Percentiles rank a stretch among this genome's conserved stretches.
These are phyloP conservation scores for Diplosphaera chodatii DNA, from an alignment of 139 green algal species.

Conservation along the genomic window DNA sequence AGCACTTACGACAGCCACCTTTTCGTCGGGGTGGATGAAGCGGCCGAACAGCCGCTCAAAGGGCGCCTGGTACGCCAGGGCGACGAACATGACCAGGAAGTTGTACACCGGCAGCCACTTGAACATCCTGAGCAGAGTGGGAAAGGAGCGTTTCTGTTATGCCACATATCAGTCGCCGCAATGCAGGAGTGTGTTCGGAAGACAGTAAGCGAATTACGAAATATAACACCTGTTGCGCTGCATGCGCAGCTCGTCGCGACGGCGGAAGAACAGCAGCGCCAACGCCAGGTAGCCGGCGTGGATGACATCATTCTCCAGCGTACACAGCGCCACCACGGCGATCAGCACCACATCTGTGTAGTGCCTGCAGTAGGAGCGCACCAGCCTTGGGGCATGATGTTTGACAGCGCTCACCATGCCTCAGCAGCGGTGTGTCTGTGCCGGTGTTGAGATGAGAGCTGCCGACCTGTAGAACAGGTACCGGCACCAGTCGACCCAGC, in stretches of 20 bases:
- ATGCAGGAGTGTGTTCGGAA: no score
- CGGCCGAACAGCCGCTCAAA: conserved; percentile 13
- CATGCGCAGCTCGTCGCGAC: conserved; percentile 30
- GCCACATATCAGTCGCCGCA: no score
- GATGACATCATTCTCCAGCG: conserved; percentile 67
- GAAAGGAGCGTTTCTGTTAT: no score
- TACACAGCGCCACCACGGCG: conserved; percentile 46
- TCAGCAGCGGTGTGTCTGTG: no score
- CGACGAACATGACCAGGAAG: conserved; percentile 53
- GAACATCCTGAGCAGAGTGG: conserved; percentile 55
- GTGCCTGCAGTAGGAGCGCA: conserved; percentile 25
- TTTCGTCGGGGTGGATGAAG: not conserved
- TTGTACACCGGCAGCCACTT: conserved; percentile 69
- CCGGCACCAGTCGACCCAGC: conserved; percentile 40
- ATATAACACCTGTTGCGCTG: conserved; percentile 13
- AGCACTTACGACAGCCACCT: no score
- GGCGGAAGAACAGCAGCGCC: conserved; percentile 65
- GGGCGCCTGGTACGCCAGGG: conserved; percentile 54
- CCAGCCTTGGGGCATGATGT: no score
- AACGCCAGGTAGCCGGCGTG: conserved; percentile 73
- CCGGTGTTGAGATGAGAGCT: no score
- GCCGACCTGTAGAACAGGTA: conserved; percentile 37
- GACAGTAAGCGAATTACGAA: no score
- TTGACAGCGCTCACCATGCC: no score
- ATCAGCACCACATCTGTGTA: conserved; percentile 46